Evolutionary conservation across 805 yeast genomes (phyloP), one percentile per base, ranked within the genome.

Genomic region (Starmerella floris): DNA sequence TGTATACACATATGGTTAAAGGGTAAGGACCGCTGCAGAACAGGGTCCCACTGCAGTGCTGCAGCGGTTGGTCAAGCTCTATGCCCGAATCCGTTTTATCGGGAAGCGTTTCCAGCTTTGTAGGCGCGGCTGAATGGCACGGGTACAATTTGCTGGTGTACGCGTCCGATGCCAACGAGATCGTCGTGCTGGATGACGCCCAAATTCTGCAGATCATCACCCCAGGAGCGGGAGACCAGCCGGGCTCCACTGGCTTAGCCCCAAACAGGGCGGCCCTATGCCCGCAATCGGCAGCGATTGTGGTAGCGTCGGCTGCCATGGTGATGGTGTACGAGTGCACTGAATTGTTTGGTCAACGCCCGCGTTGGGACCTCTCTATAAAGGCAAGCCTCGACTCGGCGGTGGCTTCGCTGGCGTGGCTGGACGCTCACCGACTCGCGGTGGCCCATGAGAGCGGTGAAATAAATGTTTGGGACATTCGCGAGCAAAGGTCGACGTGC

Each of bases 91-190:
- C 36, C 26, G 26, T 33, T 26, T 11, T 20, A 9, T 16, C 20
- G 16, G 31, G 31, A 8, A 35, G 38, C 38, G 31, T 21, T 23
- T 31, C 5, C 21, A 11, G 30, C 9, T 13, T 49, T 4, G 41
- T 76, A 21, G 65, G 74, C 32, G 78, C 76, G 46, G 71, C 68
- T 5, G 62, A 64, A 30, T 84, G 94, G 94, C 74, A 74, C 42
- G 66, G 67, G 10, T 74, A 73, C 45, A 71, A 74, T 40, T 60
- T 84, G 2, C 62, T 81, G 27, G 65, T 63, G 1, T 88, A 88
- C 58, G 81, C 85, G 44, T 83, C 95, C 1, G 96, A 95, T 0
- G 84, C 84, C 62, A 84, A 83, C 57, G 65, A 88, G 51, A 80
- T 88, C 27, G 69, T 81, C 4, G 57, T 77, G 2, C 67, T 79